Percentiles rank a stretch among this genome's conserved stretches.
phyloP scores from a whole-genome alignment of 208 protist species.

The Wallacemonas sp. region DNA sequence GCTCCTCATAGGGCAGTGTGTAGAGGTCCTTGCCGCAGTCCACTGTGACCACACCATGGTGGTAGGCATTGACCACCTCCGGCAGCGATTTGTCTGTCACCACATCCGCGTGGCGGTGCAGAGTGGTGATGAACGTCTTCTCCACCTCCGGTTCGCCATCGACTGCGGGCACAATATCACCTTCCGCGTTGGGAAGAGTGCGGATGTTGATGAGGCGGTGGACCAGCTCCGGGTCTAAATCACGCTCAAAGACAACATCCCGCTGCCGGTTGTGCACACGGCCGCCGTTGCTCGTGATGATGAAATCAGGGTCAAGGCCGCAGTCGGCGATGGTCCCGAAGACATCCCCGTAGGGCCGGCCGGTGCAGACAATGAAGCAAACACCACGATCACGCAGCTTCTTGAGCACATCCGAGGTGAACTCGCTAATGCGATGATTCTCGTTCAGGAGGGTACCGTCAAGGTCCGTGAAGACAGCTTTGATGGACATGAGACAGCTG shows the following conservation, averaged over 20 bases:
- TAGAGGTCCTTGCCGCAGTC: constrained; percentile 20
- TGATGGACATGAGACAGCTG: constrained; percentile 15
- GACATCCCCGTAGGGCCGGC: constrained; percentile 36
- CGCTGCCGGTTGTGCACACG: constrained; percentile 33
- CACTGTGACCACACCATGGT: neutral
- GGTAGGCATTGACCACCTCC: neutral
- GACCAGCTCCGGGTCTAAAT: neutral
- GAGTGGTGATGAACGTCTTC: constrained; percentile 9
- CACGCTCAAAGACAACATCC: constrained; percentile 7
- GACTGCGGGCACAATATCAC: neutral
- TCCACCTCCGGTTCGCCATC: neutral
- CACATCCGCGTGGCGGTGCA: constrained; percentile 9
- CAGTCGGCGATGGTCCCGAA: constrained; percentile 30
- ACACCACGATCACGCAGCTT: constrained; percentile 18
- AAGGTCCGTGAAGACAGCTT: constrained; percentile 40
- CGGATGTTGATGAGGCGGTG: constrained; percentile 1
- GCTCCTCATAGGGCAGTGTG: constrained; percentile 17
- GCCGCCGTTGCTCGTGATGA: constrained; percentile 45
- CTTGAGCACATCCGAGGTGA: constrained; percentile 26
- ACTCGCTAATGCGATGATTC: constrained; percentile 25
- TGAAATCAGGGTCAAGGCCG: constrained; percentile 30
- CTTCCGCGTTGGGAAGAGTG: neutral
- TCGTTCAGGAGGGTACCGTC: constrained; percentile 46
- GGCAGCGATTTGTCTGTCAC: constrained; percentile 5
- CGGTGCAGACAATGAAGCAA: constrained; percentile 36